These are phyloP conservation scores for Mycena belliarum DNA, from an alignment of 768 basidiomycete genomes.

Conservation along the genomic window DNA sequence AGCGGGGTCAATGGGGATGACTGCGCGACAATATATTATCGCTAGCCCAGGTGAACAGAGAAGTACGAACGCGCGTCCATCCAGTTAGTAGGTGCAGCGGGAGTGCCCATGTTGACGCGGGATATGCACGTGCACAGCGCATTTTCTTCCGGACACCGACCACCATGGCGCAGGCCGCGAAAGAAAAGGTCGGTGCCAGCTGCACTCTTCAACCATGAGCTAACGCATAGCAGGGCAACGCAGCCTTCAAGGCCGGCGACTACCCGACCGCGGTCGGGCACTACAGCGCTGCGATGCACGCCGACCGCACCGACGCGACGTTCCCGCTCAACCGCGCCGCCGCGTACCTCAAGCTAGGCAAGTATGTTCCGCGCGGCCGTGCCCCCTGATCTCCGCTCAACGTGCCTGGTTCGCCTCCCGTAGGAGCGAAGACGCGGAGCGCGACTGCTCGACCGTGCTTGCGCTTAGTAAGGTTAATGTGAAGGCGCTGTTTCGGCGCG, in stretches of 20 bases:
- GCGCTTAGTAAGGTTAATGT: slow-evolving; percentile 57
- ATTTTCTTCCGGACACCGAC: background rate
- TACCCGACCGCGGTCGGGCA: slow-evolving; percentile 81
- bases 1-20: slow-evolving; percentile 21
- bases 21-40: slow-evolving; percentile 3
- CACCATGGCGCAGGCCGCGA: slow-evolving; percentile 33
- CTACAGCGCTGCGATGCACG: slow-evolving; percentile 79
- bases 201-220: too few species aligned
- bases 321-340: slow-evolving; percentile 87
- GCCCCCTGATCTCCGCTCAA: slow-evolving; percentile 11
- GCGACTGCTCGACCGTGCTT: slow-evolving; percentile 75
- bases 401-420: slow-evolving; percentile 16
- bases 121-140: background rate
- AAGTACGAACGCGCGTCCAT: slow-evolving; percentile 8
- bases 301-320: slow-evolving; percentile 70
- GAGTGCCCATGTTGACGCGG: background rate
- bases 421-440: slow-evolving; percentile 78
- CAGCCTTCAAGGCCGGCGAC: slow-evolving; percentile 80
- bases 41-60: background rate
- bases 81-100: slow-evolving; percentile 12
- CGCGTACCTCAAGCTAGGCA: slow-evolving; percentile 91
- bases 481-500: slow-evolving; percentile 80
- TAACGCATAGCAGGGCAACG: slow-evolving; percentile 68
- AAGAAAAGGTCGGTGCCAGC: slow-evolving; percentile 26
- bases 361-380: slow-evolving; percentile 57